A percentile compares a stretch with the other conserved stretches of the same genome.
Conservation (phyloP, 2,329 filamentous ascomycete species). For the Ophiostoma populinum region DNA sequence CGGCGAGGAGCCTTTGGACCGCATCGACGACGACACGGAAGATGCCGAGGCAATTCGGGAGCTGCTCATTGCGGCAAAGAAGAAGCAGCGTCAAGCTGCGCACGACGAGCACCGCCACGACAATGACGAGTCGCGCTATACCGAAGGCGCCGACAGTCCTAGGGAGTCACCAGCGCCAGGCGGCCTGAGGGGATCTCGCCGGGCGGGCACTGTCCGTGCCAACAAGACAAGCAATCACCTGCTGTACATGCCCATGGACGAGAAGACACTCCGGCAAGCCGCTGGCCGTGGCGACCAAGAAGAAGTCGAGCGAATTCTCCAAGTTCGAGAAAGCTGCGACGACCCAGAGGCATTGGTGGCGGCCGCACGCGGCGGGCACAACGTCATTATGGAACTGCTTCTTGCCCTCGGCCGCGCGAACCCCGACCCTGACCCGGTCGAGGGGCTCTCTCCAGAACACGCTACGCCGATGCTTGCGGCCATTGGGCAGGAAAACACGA, state of each 20-base stretch:
- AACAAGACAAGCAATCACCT: conserved; percentile 48
- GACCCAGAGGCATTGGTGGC: conserved; percentile 82
- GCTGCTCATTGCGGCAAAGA: conserved; percentile 42
- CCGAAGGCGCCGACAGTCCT: conserved; percentile 40
- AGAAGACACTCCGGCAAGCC: conserved; percentile 42
- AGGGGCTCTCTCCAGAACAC: conserved; percentile 45
- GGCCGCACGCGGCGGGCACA: conserved; percentile 80
- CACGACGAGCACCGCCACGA: conserved; percentile 40
- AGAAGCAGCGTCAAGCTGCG: conserved; percentile 35
- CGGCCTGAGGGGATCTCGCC: conserved; percentile 22
- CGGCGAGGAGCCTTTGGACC: conserved; percentile 78
- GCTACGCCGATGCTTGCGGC: conserved; percentile 88
- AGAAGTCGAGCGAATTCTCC: conserved; percentile 41
- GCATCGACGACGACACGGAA: conserved; percentile 57
- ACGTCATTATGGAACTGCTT: conserved; percentile 67
- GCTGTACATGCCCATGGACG: conserved; percentile 44
- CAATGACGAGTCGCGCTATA: conserved; percentile 30
- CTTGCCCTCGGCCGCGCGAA: conserved; percentile 49
- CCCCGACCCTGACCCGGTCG: conserved; percentile 50
- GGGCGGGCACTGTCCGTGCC: conserved; percentile 37
- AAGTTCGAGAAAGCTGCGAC: conserved; percentile 42
- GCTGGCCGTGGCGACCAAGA: conserved; percentile 44
- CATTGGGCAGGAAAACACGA: conserved; percentile 75
- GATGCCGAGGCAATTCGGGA: conserved; percentile 65
- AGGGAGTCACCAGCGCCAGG: conserved; percentile 34